Evolutionary conservation across 129 eudicot genomes (phyloP).

Genomic region (Logfia minima): DNA sequence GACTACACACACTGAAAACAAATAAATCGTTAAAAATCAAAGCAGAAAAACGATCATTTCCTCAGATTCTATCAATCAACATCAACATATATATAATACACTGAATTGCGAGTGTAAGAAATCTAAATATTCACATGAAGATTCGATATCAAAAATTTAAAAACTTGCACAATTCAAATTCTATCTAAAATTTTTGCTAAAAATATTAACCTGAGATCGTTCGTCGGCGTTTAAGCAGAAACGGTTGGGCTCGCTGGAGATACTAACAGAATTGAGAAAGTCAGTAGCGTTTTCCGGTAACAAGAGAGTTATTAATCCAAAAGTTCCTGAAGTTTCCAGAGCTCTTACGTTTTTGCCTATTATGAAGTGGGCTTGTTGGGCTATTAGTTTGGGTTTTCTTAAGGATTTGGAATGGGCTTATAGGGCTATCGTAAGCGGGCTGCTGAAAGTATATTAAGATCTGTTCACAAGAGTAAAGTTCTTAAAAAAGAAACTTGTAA

Average conservation of each 20-base stretch:
- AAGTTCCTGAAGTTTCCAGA: constrained; percentile 25
- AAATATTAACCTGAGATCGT: constrained; percentile 19
- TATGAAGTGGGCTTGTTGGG: constrained; percentile 20
- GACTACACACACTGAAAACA: no score
- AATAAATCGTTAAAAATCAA: no score
- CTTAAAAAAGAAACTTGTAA: no score
- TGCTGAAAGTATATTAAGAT: no score
- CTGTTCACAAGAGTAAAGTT: no score
- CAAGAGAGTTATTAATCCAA: neutral
- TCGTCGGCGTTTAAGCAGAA: constrained; percentile 4
- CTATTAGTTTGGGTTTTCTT: neutral
- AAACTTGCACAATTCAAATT: no score
- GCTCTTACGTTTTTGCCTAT: no score
- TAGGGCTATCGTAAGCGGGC: no score
- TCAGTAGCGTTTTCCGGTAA: constrained; percentile 5
- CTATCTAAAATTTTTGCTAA: neutral
- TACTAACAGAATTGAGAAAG: neutral
- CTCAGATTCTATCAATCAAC: no score
- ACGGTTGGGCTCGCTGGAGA: constrained; percentile 17
- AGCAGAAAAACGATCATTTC: no score
- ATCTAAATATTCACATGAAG: neutral
- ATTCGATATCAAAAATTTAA: neutral
- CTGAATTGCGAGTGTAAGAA: neutral
- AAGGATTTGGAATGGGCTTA: neutral
- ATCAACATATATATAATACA: no score